phyloP scores from a whole-genome alignment of 345 rosid genomes.

The Gossypium australe region DNA sequence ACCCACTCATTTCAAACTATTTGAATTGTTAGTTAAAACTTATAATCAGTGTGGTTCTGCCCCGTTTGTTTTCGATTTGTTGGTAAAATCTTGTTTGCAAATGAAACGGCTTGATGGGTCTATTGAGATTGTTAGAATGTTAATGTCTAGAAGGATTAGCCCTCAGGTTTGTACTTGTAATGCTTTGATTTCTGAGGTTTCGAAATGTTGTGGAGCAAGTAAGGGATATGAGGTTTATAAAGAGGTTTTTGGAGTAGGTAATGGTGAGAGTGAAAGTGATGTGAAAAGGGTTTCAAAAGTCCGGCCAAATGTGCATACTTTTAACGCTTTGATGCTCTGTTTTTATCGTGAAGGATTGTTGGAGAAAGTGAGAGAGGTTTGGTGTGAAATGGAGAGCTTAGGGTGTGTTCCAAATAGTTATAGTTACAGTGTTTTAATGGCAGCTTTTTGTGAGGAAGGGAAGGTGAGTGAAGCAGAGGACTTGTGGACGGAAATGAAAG shows the following conservation, averaged over 20 bases:
- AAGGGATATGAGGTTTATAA: constrained; percentile 51
- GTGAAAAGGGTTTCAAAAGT: constrained; percentile 23
- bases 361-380: constrained; percentile 54
- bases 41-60: constrained; percentile 82
- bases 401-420: constrained; percentile 42
- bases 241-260: constrained; percentile 46
- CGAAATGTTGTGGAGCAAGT: constrained; percentile 34
- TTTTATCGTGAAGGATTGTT: constrained; percentile 50
- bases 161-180: constrained; percentile 53
- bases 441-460: constrained; percentile 47
- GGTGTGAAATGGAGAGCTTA: constrained; percentile 54
- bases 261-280: constrained; percentile 17
- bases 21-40: constrained; percentile 42
- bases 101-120: constrained; percentile 51
- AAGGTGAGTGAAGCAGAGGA: constrained; percentile 53
- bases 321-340: constrained; percentile 57
- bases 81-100: constrained; percentile 64
- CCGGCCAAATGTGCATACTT: constrained; percentile 58
- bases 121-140: constrained; percentile 47
- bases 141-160: constrained; percentile 55
- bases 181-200: constrained; percentile 45
- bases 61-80: constrained; percentile 75
- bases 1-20: constrained; percentile 29
- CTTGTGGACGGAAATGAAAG: constrained; percentile 66
- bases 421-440: constrained; percentile 54